phyloP scores from a whole-genome alignment of 108 stramenopile genomes.

The Ochromonas danica region DNA sequence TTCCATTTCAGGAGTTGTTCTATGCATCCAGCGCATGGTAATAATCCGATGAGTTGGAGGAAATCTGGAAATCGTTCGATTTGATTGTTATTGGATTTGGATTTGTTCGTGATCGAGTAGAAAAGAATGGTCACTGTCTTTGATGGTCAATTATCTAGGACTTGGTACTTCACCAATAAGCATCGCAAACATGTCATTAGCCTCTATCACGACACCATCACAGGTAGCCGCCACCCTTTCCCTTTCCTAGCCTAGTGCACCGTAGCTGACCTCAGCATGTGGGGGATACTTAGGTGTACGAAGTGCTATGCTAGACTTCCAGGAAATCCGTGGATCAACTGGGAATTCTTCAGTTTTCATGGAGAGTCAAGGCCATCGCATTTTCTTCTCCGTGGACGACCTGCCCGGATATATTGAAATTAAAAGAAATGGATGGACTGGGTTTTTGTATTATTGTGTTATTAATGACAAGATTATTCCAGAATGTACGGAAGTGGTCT shows the following conservation, averaged over 20 bases:
- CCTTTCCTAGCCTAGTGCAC: too few relatives aligned
- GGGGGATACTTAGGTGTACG: conserved; percentile 21
- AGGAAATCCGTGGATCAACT: conserved; percentile 8
- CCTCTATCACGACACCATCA: conserved; percentile 21
- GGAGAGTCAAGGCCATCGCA: conserved; percentile 6
- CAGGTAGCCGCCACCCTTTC: background rate
- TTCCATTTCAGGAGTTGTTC: too few relatives aligned
- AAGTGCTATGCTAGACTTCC: conserved; percentile 26
- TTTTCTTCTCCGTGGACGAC: background rate
- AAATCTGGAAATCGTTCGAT: too few relatives aligned
- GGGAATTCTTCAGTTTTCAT: conserved; percentile 8
- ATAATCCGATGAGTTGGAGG: too few relatives aligned
- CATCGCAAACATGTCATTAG: conserved; percentile 5
- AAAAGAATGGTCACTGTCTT: conserved; percentile 24
- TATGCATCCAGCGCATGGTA: too few relatives aligned
- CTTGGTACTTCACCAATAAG: background rate
- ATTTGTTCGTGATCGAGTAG: too few relatives aligned
- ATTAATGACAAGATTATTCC: background rate
- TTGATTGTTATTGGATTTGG: too few relatives aligned
- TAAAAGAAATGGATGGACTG: background rate
- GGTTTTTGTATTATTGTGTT: background rate
- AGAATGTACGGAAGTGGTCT: background rate
- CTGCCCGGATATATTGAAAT: conserved; percentile 28
- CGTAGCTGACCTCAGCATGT: too few relatives aligned
- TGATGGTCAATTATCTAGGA: conserved; percentile 16